Conservation (phyloP, 257 asterid genomes). For the Solanum medicagineum region DNA sequence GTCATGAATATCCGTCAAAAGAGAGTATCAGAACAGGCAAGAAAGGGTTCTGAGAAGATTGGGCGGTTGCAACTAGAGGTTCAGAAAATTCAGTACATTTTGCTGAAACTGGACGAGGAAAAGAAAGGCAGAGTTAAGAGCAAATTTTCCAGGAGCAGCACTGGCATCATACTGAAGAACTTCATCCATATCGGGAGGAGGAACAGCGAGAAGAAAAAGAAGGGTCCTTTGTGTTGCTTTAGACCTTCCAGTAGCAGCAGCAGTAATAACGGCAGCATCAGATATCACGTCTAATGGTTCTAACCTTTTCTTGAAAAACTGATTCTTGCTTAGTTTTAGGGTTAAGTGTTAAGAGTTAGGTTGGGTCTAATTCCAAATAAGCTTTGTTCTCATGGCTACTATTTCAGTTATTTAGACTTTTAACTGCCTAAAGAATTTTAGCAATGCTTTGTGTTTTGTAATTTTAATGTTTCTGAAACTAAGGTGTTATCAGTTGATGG, state of each 20-base stretch:
- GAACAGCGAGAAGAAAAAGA: conserved; percentile 29
- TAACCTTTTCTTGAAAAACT: conserved; percentile 7
- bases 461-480: neutral
- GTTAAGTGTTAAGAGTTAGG: conserved; percentile 16
- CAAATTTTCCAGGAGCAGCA: conserved; percentile 42
- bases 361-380: conserved; percentile 31
- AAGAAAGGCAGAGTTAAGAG: conserved; percentile 39
- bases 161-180: conserved; percentile 54
- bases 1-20: conserved; percentile 35
- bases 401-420: neutral
- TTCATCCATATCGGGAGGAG: conserved; percentile 53
- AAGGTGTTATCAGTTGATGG: neutral
- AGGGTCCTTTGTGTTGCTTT: conserved; percentile 67
- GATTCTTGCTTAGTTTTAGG: conserved; percentile 9
- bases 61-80: conserved; percentile 54
- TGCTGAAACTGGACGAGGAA: conserved; percentile 66
- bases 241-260: conserved; percentile 36
- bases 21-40: conserved; percentile 58
- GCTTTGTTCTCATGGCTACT: conserved; percentile 1
- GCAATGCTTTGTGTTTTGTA: neutral
- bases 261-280: neutral
- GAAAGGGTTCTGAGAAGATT: conserved; percentile 63
- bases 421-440: neutral
- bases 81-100: conserved; percentile 51
- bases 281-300: neutral